These are phyloP conservation scores for Pythium angustatum DNA, from an alignment of 352 stramenopile species.

Conservation along the genomic window DNA sequence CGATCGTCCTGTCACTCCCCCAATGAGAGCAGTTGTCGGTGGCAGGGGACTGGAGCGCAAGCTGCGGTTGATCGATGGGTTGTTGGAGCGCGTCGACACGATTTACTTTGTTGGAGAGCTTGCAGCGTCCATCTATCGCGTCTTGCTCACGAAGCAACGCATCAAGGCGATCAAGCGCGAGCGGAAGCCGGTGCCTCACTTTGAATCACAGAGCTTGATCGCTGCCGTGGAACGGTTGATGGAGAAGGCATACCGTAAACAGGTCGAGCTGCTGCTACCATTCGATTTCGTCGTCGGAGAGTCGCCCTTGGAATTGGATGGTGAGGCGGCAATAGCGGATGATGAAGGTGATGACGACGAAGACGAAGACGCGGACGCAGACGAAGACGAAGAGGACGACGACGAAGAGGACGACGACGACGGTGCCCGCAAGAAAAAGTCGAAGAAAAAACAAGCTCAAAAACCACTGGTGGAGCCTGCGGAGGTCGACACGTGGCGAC, in stretches of 20 bases:
- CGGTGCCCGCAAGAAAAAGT: conserved; percentile 24
- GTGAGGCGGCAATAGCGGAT: background rate
- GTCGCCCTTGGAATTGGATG: conserved; percentile 35
- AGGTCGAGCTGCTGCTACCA: conserved; percentile 55
- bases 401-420: conserved; percentile 37
- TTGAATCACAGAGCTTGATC: conserved; percentile 19
- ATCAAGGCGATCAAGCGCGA: conserved; percentile 21
- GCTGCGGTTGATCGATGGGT: conserved; percentile 61
- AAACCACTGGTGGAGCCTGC: conserved; percentile 23
- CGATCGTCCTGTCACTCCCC: background rate
- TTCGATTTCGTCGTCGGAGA: conserved; percentile 67
- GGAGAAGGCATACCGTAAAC: conserved; percentile 64
- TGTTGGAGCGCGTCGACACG: conserved; percentile 53
- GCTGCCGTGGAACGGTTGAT: conserved; percentile 54
- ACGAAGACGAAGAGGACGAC: conserved; percentile 44
- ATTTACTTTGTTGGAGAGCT: conserved; percentile 76
- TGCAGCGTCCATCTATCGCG: conserved; percentile 53
- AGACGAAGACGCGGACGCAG: conserved; percentile 40
- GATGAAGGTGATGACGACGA: conserved; percentile 35
- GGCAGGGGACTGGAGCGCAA: conserved; percentile 54
- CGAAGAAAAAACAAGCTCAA: background rate
- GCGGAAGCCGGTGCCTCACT: conserved; percentile 10
- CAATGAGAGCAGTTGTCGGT: conserved; percentile 51
- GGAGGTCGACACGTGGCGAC: conserved; percentile 22
- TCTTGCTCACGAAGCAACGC: conserved; percentile 37